Conservation (phyloP, 768 basidiomycete genomes). For the Cyclocybe aegerita region DNA sequence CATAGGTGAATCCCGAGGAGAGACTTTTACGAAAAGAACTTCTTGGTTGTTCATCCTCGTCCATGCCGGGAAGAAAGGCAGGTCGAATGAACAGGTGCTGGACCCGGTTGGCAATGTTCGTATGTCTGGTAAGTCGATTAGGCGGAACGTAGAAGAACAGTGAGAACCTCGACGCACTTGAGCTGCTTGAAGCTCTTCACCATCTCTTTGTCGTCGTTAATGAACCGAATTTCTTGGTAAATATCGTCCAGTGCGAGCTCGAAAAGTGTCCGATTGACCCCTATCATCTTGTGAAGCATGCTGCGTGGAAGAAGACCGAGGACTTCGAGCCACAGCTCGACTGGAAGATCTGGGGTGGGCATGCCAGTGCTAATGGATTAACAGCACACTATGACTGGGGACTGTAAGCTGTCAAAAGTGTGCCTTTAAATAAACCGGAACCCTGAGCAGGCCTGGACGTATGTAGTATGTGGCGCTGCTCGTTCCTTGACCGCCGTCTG, state of each 20-base stretch:
- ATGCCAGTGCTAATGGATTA: too few relatives aligned
- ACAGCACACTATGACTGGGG: too few relatives aligned
- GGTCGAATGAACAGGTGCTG: conserved; percentile 24
- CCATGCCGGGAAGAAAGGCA: conserved; percentile 22
- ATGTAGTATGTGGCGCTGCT: too few relatives aligned
- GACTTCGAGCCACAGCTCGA: conserved; percentile 26
- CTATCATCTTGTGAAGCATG: conserved; percentile 23
- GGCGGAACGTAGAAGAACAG: background rate
- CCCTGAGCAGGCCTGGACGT: too few relatives aligned
- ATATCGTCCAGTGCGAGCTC: conserved; percentile 28
- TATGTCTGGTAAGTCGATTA: conserved; percentile 8
- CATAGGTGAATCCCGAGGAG: background rate
- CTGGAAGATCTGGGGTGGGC: conserved; percentile 19
- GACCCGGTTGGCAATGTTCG: conserved; percentile 20
- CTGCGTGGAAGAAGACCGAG: conserved; percentile 21
- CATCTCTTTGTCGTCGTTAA: conserved; percentile 19
- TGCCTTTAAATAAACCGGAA: too few relatives aligned
- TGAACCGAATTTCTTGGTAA: conserved; percentile 28
- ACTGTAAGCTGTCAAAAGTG: too few relatives aligned
- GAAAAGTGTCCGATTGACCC: conserved; percentile 27
- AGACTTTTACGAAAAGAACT: background rate
- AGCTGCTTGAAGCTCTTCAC: conserved; percentile 22
- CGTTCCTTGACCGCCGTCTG: too few relatives aligned
- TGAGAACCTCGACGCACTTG: conserved; percentile 8
- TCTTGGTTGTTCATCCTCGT: conserved; percentile 3